Evolutionary conservation across 345 rosid species (phyloP).

Genomic region (Corchorus capsularis): DNA sequence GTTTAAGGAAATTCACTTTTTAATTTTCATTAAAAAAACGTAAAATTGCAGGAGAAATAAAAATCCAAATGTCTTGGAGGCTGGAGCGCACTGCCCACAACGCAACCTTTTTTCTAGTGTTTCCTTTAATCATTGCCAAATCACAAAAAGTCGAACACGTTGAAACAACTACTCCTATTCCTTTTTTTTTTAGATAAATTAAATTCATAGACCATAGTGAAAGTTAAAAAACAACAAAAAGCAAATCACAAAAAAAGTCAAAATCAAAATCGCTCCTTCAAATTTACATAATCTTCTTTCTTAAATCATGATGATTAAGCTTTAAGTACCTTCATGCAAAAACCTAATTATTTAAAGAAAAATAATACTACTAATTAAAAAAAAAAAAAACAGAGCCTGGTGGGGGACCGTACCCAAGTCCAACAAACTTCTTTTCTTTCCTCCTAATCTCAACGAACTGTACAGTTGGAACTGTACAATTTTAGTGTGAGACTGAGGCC

Average conservation of each 20-base stretch:
- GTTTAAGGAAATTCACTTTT: no score
- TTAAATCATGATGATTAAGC: background rate
- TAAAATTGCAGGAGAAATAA: background rate
- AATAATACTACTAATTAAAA: background rate
- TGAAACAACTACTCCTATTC: no score
- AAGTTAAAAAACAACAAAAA: background rate
- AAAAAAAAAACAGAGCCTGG: background rate
- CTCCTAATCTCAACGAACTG: conserved; percentile 27
- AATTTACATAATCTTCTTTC: background rate
- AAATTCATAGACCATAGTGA: background rate
- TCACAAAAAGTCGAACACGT: background rate
- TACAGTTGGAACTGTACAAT: conserved; percentile 20
- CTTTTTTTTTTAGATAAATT: no score
- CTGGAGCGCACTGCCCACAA: background rate
- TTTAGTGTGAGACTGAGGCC: background rate
- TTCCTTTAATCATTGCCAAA: background rate
- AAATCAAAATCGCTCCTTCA: no score
- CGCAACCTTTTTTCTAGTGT: no score
- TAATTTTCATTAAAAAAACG: no score
- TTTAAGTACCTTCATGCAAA: background rate
- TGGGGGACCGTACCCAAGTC: conserved; percentile 20
- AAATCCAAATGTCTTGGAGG: background rate
- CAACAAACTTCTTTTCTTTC: background rate
- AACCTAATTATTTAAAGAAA: background rate
- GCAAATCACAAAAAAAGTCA: background rate